Conservation (phyloP, 768 basidiomycete genomes). For the Arthromyces matolae region DNA sequence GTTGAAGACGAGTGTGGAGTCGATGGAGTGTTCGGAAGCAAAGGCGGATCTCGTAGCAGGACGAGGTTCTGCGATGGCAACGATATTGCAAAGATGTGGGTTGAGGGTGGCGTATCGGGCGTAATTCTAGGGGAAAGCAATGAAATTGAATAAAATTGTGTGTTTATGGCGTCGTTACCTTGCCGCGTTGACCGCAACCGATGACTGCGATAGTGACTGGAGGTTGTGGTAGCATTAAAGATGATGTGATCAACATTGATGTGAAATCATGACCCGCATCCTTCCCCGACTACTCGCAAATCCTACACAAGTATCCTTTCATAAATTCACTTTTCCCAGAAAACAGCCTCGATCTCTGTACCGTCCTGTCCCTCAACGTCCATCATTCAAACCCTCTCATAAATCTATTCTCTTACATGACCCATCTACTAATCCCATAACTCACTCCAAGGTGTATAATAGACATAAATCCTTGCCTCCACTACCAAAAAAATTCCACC, state of each 20-base stretch:
- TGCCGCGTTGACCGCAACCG: conserved; percentile 82
- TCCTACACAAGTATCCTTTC: conserved; percentile 18
- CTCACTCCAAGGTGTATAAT: conserved; percentile 42
- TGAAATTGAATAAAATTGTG: not conserved
- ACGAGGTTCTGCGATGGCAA: conserved; percentile 84
- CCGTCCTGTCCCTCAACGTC: conserved; percentile 30
- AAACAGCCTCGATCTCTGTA: conserved; percentile 29
- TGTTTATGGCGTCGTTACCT: conserved; percentile 34
- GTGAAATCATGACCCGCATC: conserved; percentile 58
- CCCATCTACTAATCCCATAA: conserved; percentile 46
- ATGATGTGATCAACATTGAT: not conserved
- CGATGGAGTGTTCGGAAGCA: conserved; percentile 53
- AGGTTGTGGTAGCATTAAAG: not conserved
- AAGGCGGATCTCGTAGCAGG: conserved; percentile 58
- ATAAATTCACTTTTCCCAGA: conserved; percentile 22
- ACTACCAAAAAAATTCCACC: conserved; percentile 24
- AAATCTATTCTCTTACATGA: conserved; percentile 62
- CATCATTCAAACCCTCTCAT: conserved; percentile 46
- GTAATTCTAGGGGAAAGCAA: conserved; percentile 45
- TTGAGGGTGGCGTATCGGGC: conserved; percentile 54
- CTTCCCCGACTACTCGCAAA: conserved; percentile 57
- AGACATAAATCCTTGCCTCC: conserved; percentile 61
- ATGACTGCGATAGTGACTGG: conserved; percentile 73
- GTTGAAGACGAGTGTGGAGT: conserved; percentile 64
- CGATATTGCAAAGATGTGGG: conserved; percentile 68